Evolutionary conservation across 2,329 filamentous ascomycete genomes (phyloP).

Genomic region (Fusarium marasasianum): DNA sequence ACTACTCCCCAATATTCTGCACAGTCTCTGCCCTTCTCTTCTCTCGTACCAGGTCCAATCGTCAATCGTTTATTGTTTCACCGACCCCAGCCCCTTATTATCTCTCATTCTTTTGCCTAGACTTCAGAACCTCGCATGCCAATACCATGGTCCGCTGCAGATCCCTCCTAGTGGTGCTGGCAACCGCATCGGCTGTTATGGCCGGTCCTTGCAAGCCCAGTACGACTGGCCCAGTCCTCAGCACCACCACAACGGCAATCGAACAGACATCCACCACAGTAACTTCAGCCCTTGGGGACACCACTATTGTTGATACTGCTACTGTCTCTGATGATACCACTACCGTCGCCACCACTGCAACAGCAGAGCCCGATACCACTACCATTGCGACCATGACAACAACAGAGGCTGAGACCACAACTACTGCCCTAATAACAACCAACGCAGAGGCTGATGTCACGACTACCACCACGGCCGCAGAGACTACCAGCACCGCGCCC

Average conservation of each 20-base stretch:
- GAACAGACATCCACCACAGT: not conserved
- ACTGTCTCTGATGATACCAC: too few relatives aligned
- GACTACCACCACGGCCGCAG: not conserved
- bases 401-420: not conserved
- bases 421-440: not conserved
- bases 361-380: too few relatives aligned
- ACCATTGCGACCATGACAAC: too few relatives aligned
- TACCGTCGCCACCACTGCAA: too few relatives aligned
- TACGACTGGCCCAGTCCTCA: not conserved
- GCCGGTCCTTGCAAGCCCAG: not conserved
- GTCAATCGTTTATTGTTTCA: not conserved
- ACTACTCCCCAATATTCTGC: not conserved
- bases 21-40: not conserved
- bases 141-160: not conserved
- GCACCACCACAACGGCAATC: not conserved
- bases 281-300: fast-evolving
- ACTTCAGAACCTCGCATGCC: fast-evolving
- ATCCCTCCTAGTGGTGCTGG: not conserved
- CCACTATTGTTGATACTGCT: not conserved
- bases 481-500: not conserved
- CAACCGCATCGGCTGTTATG: not conserved
- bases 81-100: not conserved
- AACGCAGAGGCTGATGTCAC: not conserved
- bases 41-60: not conserved
- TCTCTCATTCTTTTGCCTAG: not conserved